Conservation (phyloP, 208 protist species). For the Leishmania guyanensis region DNA sequence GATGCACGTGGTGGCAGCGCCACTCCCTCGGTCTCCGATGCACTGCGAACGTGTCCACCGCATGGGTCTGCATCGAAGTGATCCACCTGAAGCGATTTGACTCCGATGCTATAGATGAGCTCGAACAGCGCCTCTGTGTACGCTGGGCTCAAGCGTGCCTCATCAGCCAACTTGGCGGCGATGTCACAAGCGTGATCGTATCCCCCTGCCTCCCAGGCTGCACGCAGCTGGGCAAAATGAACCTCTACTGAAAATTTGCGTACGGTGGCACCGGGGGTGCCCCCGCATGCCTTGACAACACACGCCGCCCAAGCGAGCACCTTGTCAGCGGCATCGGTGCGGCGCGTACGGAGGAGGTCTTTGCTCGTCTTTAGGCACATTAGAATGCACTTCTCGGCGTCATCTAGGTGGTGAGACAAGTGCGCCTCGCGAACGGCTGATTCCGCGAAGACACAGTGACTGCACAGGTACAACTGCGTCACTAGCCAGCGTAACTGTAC, state of each 20-base stretch:
- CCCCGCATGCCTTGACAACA: constrained; percentile 10
- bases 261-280: not conserved
- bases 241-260: constrained; percentile 38
- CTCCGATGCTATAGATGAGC: constrained; percentile 55
- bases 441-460: constrained; percentile 58
- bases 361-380: constrained; percentile 84
- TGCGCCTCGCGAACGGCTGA: constrained; percentile 40
- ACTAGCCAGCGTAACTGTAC: constrained; percentile 33
- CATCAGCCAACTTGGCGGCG: constrained; percentile 28
- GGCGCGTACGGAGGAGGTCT: constrained; percentile 10
- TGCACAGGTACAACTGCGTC: constrained; percentile 54
- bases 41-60: not conserved
- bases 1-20: not conserved
- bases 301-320: constrained; percentile 27
- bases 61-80: not conserved
- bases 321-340: constrained; percentile 14
- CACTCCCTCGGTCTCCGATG: not conserved
- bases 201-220: constrained; percentile 35
- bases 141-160: constrained; percentile 13
- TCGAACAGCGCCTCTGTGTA: constrained; percentile 62
- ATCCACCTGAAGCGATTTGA: not conserved
- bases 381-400: constrained; percentile 72
- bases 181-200: constrained; percentile 22
- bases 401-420: constrained; percentile 50
- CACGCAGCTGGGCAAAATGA: constrained; percentile 51